phyloP scores from a whole-genome alignment of 2,329 filamentous ascomycete genomes.

The Fusarium buharicum region DNA sequence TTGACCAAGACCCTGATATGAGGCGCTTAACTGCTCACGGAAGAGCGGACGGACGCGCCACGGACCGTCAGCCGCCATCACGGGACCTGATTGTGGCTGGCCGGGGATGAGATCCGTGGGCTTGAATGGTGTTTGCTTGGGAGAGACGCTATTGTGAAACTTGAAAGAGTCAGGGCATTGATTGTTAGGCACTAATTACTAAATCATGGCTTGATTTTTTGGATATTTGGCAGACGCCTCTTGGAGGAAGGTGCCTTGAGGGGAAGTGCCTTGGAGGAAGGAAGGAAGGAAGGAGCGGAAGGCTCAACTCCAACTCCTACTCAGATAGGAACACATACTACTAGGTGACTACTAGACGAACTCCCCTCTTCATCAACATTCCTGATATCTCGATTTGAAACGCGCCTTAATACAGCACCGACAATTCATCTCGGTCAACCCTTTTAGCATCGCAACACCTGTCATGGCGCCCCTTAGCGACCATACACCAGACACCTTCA shows the following conservation, averaged over 20 bases:
- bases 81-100: constrained; percentile 33
- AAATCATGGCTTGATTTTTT: neutral
- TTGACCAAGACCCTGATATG: neutral
- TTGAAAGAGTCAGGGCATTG: constrained; percentile 9
- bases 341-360: neutral
- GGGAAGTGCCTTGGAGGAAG: neutral
- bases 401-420: neutral
- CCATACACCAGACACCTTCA: constrained; percentile 23
- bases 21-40: constrained; percentile 20
- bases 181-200: neutral
- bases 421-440: constrained; percentile 17
- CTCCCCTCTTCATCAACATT: neutral
- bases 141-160: constrained; percentile 7
- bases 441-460: constrained; percentile 20
- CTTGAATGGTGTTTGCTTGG: constrained; percentile 3
- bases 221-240: constrained; percentile 5
- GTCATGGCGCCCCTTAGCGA: constrained; percentile 15
- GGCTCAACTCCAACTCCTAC: too few relatives aligned
- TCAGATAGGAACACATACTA: too few relatives aligned
- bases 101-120: constrained; percentile 20
- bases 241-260: neutral
- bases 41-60: constrained; percentile 38
- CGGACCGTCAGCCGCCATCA: constrained; percentile 41
- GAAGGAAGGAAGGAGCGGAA: too few relatives aligned
- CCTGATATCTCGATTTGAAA: constrained; percentile 1